phyloP scores from a whole-genome alignment of 2,329 filamentous ascomycete species.

The Myriosclerotinia duriaeana region DNA sequence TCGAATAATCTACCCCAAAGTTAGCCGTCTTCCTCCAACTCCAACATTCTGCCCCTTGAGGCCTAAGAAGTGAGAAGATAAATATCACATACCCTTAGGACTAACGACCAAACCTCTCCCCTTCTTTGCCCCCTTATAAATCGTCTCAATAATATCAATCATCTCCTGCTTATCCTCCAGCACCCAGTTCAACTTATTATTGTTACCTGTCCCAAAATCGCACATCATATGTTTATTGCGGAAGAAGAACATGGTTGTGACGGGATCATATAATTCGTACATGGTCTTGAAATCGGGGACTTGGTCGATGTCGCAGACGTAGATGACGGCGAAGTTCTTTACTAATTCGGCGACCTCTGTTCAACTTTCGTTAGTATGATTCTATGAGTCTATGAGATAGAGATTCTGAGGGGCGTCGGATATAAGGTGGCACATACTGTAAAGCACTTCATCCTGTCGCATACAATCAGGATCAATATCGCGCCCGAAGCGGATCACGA shows the following conservation, averaged over 20 bases:
- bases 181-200: constrained; percentile 97
- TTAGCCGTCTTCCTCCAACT: constrained; percentile 21
- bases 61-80: neutral
- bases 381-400: neutral
- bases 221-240: constrained; percentile 99
- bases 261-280: constrained; percentile 89
- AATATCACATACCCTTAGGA: constrained; percentile 62
- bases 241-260: constrained; percentile 97
- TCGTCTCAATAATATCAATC: constrained; percentile 97
- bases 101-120: constrained; percentile 93
- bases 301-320: constrained; percentile 88
- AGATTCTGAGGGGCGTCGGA: neutral
- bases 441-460: constrained; percentile 88
- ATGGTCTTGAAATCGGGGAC: constrained; percentile 94
- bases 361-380: neutral
- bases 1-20: constrained; percentile 54
- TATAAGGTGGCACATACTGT: constrained; percentile 50
- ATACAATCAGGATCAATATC: constrained; percentile 80
- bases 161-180: constrained; percentile 97
- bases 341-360: constrained; percentile 79
- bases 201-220: constrained; percentile 97
- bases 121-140: constrained; percentile 98
- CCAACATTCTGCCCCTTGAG: too few relatives aligned
- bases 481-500: constrained; percentile 90
- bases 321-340: constrained; percentile 90